phyloP scores from a whole-genome alignment of 192 early-diverging fungal genomes.

The Chytriomyces confervae region DNA sequence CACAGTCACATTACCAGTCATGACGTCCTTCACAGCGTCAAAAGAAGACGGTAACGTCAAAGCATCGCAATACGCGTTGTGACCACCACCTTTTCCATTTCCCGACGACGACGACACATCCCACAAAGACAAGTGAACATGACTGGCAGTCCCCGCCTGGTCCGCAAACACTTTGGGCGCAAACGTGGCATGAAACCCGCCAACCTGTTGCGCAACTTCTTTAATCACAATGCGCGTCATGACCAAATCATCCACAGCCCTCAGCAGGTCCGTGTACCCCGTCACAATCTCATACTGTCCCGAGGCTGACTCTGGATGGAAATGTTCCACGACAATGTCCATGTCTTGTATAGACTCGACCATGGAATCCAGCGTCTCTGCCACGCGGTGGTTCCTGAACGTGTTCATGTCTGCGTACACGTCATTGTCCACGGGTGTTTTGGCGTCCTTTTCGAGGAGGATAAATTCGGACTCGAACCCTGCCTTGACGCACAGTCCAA shows the following conservation, averaged over 20 bases:
- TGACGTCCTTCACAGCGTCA: no score
- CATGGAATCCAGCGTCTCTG: not conserved
- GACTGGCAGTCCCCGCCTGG: constrained; percentile 8
- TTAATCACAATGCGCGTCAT: constrained; percentile 2
- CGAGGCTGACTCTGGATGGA: constrained; percentile 10
- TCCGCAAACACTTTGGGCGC: constrained; percentile 10
- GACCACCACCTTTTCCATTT: no score
- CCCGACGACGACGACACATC: no score
- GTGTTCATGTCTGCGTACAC: constrained; percentile 2
- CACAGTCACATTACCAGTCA: not conserved
- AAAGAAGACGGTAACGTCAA: no score
- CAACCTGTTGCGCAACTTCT: not conserved
- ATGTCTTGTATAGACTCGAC: not conserved
- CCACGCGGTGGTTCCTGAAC: not conserved
- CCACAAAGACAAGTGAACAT: constrained; percentile 14
- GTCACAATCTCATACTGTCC: constrained; percentile 21
- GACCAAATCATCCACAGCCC: constrained; percentile 7
- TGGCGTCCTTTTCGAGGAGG: not conserved
- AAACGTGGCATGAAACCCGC: not conserved
- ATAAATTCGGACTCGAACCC: constrained; percentile 6
- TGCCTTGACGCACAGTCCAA: not conserved
- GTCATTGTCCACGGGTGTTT: not conserved
- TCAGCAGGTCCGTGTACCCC: not conserved
- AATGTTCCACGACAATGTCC: constrained; percentile 9
- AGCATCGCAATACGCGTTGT: not conserved